These are phyloP conservation scores for Capronia americana DNA, from an alignment of 2,329 filamentous ascomycete species.

Conservation along the genomic window DNA sequence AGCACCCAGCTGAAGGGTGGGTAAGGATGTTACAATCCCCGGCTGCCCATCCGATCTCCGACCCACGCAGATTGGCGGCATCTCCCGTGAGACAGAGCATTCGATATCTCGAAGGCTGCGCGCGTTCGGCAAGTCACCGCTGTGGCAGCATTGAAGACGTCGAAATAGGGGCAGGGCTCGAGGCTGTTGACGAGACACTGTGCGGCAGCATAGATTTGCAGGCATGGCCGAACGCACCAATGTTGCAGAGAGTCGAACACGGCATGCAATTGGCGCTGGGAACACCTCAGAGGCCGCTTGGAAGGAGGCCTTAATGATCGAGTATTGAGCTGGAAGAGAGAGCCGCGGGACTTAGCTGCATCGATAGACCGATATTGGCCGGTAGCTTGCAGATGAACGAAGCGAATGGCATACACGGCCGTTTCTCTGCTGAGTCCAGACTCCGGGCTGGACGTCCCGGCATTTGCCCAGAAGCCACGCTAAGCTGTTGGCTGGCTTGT, in stretches of 20 bases:
- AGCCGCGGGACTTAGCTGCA: background rate
- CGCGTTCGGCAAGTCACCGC: background rate
- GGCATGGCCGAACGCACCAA: too few species aligned
- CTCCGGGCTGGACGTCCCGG: background rate
- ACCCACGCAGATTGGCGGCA: background rate
- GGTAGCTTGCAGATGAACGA: background rate
- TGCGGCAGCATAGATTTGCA: background rate
- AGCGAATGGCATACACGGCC: background rate
- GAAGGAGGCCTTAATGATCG: background rate
- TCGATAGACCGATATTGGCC: background rate
- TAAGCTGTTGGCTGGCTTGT: background rate
- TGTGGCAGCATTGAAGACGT: background rate
- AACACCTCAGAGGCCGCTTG: background rate
- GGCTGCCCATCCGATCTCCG: conserved; percentile 6
- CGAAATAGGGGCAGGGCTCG: background rate
- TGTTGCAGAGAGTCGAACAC: background rate
- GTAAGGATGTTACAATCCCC: background rate
- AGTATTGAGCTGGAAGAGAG: background rate
- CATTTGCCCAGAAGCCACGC: too few species aligned
- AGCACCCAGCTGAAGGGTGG: background rate
- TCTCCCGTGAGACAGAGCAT: background rate
- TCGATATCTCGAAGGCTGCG: background rate
- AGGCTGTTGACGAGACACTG: background rate
- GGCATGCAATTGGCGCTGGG: background rate
- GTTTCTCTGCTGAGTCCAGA: conserved; percentile 3